Conservation (phyloP, 176 grass and related monocot species). For the Canna indica region DNA sequence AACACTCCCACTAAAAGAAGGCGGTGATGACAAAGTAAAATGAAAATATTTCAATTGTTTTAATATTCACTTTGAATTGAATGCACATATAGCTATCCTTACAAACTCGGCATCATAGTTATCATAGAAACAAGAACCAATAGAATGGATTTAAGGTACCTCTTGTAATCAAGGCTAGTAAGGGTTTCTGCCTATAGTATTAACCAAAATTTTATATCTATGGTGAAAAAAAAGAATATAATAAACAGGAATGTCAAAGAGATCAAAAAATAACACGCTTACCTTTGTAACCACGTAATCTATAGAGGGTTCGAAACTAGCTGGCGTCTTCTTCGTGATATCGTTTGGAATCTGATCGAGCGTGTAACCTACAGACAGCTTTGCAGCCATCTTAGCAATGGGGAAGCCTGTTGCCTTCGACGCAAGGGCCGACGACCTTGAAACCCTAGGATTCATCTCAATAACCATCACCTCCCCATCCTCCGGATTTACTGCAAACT, state of each 20-base stretch:
- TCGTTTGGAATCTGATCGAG: conserved; percentile 96
- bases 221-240: not conserved
- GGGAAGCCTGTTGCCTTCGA: conserved; percentile 90
- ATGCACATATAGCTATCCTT: not conserved
- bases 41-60: too few relatives aligned
- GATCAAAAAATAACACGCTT: not conserved
- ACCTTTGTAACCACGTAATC: conserved; percentile 99
- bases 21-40: too few relatives aligned
- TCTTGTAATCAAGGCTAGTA: too few relatives aligned
- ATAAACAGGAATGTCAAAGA: not conserved
- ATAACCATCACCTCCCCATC: conserved; percentile 99
- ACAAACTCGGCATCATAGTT: not conserved
- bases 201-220: too few relatives aligned
- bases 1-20: not conserved
- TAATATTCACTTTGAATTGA: too few relatives aligned
- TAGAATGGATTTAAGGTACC: not conserved
- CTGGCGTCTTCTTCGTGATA: conserved; percentile 98
- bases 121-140: not conserved
- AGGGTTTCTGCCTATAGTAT: too few relatives aligned
- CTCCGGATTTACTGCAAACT: conserved; percentile 76
- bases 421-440: conserved; percentile 79
- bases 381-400: conserved; percentile 96
- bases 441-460: conserved; percentile 98
- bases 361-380: conserved; percentile 87
- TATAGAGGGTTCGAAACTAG: conserved; percentile 96